Evolutionary conservation across 805 yeast species (phyloP).

Genomic region (Barnettozyma botsteinii): DNA sequence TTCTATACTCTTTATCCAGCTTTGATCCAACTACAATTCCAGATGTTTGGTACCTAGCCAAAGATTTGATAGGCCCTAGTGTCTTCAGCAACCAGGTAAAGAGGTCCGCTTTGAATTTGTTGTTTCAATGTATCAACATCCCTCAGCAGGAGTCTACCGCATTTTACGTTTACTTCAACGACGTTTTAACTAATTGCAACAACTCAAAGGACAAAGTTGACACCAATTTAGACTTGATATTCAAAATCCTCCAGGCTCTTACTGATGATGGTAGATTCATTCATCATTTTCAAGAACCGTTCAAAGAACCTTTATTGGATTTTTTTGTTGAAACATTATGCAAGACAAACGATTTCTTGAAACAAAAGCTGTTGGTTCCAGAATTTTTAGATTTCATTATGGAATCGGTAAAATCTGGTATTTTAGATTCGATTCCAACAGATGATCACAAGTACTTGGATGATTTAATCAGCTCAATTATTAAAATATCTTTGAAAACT

Average conservation of each 20-base stretch:
- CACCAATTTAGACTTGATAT: conserved; percentile 45
- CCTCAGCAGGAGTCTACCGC: conserved; percentile 45
- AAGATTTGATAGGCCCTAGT: conserved; percentile 41
- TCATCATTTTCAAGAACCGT: conserved; percentile 44
- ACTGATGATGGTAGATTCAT: conserved; percentile 51
- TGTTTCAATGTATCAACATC: conserved; percentile 47
- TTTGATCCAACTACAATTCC: conserved; percentile 55
- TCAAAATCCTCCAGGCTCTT: conserved; percentile 40
- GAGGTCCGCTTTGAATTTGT: conserved; percentile 43
- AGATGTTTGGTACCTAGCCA: conserved; percentile 70
- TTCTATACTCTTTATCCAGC: conserved; percentile 46
- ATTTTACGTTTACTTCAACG: conserved; percentile 52
- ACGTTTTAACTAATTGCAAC: conserved; percentile 42
- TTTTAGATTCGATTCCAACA: conserved; percentile 11
- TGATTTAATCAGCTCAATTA: conserved; percentile 29
- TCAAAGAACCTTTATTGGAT: conserved; percentile 33
- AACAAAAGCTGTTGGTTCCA: conserved; percentile 13
- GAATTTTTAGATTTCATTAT: conserved; percentile 33
- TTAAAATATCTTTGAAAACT: conserved; percentile 36
- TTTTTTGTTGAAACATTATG: conserved; percentile 32
- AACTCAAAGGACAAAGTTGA: conserved; percentile 31
- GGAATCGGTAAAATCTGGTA: conserved; percentile 41
- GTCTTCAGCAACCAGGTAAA: conserved; percentile 30
- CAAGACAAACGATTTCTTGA: conserved; percentile 23
- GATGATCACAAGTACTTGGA: conserved; percentile 29